Base-by-base conservation (phyloP, 768 basidiomycete species). In the Pisolithus microcarpus region DNA sequence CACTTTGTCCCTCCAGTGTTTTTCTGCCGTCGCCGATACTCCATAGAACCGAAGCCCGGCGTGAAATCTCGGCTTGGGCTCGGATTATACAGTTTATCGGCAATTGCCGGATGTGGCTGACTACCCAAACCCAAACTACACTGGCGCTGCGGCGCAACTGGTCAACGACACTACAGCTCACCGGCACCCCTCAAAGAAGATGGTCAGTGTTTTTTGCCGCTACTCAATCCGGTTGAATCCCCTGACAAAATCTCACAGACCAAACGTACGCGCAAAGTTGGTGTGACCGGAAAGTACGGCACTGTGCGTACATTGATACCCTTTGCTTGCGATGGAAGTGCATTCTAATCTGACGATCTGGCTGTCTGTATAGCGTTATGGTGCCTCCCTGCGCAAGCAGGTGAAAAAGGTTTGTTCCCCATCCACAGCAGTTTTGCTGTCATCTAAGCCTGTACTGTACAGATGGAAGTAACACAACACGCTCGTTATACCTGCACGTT, bases 211-310 rank as follows among this genome's bases (percentile, higher is more conserved):
- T 34, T 11, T 10, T 11, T 34, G 13, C 11, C 24, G 28, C 8
- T n/a, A 21, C 2, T 2, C 26, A 19, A 6, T 16, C 5, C 3
- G 38, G 1, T 6, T 2, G 2, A 26, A 8, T 21, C 5, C 9
- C 15, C 49, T 63, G 23, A 63, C 38, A 0, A 0, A 10, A 21
- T 26, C 38, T 37, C 5, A 40, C 40, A 85, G 84, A 83, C 93
- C 63, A 99, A 99, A 81, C 92, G 95, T 76, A 99, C 95, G 64
- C 94, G 91, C 80, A 99, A 99, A 80, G 95, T 95, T 71, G 95
- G 95, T 71, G 91, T 99, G 69, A 99, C 95, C 71, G 95, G 96
- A 77, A 97, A 99, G 80, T 99, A 99, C 77, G 96, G 96, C 72
- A 92, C 89, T 69, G 90, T 88, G 70, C 78, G 89, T 83, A 55